Evolutionary conservation across 148 eudicot genomes (phyloP).

Genomic region (Limonium bicolor): DNA sequence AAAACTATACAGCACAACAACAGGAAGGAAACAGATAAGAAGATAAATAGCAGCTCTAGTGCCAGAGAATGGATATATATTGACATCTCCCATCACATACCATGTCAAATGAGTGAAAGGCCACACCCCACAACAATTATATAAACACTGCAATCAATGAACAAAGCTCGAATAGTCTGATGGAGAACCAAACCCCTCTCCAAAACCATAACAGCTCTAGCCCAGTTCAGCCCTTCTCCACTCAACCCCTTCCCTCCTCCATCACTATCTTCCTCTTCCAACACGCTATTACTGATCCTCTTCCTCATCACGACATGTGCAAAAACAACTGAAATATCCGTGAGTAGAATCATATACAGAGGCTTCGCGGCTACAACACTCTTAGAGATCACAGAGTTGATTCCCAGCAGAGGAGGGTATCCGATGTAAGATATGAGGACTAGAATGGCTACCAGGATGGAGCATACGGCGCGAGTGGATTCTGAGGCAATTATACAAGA

Average conservation of each 20-base stretch:
- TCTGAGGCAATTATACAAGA: constrained; percentile 16
- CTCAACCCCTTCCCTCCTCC: neutral
- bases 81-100: no score
- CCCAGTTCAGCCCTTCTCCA: constrained; percentile 21
- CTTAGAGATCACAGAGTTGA: constrained; percentile 16
- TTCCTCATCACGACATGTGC: constrained; percentile 18
- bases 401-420: constrained; percentile 18
- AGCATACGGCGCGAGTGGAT: constrained; percentile 12
- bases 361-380: constrained; percentile 28
- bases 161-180: constrained; percentile 39
- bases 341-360: constrained; percentile 20
- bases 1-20: no score
- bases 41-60: no score
- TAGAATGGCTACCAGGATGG: constrained; percentile 13
- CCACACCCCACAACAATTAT: constrained; percentile 38
- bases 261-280: constrained; percentile 4
- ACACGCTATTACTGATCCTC: constrained; percentile 7
- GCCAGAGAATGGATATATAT: no score
- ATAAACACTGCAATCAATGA: constrained; percentile 56
- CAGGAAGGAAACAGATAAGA: no score
- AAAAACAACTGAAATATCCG: constrained; percentile 26
- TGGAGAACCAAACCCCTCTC: constrained; percentile 45
- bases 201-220: constrained; percentile 30
- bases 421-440: constrained; percentile 19
- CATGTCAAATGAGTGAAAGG: constrained; percentile 19